Percentiles rank a stretch among this genome's conserved stretches.
These are phyloP conservation scores for Vigna radiata DNA, from an alignment of 306 rosid species.

Conservation along the genomic window DNA sequence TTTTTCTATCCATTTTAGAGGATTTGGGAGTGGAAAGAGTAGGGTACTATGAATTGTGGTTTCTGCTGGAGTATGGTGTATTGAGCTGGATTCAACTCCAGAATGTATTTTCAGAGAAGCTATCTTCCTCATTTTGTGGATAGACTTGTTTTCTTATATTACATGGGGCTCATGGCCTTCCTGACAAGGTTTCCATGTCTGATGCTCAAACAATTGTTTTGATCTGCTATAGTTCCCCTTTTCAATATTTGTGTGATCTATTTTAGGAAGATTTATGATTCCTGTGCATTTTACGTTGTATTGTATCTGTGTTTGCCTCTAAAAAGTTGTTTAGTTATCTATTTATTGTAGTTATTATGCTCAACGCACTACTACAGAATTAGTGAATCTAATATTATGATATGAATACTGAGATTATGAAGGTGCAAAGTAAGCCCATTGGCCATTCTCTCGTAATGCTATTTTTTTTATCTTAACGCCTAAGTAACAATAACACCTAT, in stretches of 20 bases:
- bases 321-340: not conserved
- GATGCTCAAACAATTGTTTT: not conserved
- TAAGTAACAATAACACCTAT: conserved; percentile 28
- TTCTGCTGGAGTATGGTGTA: too few species aligned
- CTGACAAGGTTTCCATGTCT: not conserved
- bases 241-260: not conserved
- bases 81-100: too few species aligned
- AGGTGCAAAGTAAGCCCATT: conserved; percentile 7
- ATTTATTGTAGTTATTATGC: conserved; percentile 2
- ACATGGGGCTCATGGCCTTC: not conserved
- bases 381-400: conserved; percentile 18
- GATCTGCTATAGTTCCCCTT: not conserved
- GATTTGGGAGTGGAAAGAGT: too few species aligned
- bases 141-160: too few species aligned
- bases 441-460: conserved; percentile 21
- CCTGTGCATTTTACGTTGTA: not conserved
- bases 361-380: not conserved
- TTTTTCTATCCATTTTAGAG: too few species aligned
- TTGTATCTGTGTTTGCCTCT: not conserved
- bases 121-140: too few species aligned
- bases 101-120: too few species aligned
- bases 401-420: conserved; percentile 1
- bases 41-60: too few species aligned
- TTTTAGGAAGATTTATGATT: conserved; percentile 14
- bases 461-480: not conserved